Percentiles rank a stretch among this genome's conserved stretches.
Conservation (phyloP, 495 filamentous ascomycete genomes). For the Terfezia claveryi region DNA sequence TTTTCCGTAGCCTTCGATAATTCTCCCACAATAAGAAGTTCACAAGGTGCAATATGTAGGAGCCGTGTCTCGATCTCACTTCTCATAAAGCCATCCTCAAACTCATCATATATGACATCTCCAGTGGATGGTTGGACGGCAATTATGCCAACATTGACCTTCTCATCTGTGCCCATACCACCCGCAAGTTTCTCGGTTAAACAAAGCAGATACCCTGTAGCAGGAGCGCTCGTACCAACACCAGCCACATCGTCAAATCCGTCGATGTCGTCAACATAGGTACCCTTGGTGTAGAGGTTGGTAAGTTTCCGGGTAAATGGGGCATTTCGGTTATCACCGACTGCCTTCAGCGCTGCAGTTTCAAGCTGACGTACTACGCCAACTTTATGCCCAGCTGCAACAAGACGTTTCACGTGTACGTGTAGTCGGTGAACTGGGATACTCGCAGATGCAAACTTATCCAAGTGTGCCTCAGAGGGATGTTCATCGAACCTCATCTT, state of each 20-base stretch:
- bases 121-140: slow-evolving; percentile 91
- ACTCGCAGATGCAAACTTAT: slow-evolving; percentile 85
- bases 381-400: slow-evolving; percentile 84
- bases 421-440: slow-evolving; percentile 80
- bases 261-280: slow-evolving; percentile 87
- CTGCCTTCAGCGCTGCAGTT: slow-evolving; percentile 93
- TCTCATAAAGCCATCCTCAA: slow-evolving; percentile 96
- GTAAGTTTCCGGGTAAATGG: slow-evolving; percentile 86
- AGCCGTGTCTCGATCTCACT: slow-evolving; percentile 87
- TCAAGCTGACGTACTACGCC: slow-evolving; percentile 92
- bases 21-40: slow-evolving; percentile 86
- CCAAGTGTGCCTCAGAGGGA: slow-evolving; percentile 78
- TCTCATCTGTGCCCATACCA: slow-evolving; percentile 78
- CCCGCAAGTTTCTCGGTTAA: slow-evolving; percentile 74
- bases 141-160: slow-evolving; percentile 74
- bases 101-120: slow-evolving; percentile 89
- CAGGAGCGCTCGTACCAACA: slow-evolving; percentile 29
- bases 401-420: slow-evolving; percentile 85
- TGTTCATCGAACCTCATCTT: slow-evolving; percentile 92
- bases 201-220: slow-evolving; percentile 80
- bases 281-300: slow-evolving; percentile 95
- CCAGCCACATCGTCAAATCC: slow-evolving; percentile 35
- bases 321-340: slow-evolving; percentile 80
- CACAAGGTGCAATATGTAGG: slow-evolving; percentile 86
- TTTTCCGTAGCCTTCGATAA: slow-evolving; percentile 87